phyloP scores from a whole-genome alignment of 2,329 filamentous ascomycete genomes.

The Aspergillus udagawae region DNA sequence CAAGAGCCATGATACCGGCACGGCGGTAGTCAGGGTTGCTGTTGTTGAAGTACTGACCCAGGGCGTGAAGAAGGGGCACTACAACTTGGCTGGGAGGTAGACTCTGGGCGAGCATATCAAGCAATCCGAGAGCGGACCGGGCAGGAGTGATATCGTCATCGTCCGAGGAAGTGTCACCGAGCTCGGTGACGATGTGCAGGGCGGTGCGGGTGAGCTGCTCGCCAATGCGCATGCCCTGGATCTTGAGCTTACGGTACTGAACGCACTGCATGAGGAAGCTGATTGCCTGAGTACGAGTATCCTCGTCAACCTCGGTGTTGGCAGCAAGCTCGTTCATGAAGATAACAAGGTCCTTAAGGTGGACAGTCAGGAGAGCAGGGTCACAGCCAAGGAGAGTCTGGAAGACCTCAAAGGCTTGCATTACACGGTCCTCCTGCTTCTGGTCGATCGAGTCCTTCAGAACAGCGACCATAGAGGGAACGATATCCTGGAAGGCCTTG shows the following conservation, averaged over 20 bases:
- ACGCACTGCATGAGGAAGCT: slow-evolving; percentile 92
- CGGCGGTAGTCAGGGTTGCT: slow-evolving; percentile 74
- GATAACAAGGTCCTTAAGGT: slow-evolving; percentile 83
- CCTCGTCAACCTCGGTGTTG: slow-evolving; percentile 74
- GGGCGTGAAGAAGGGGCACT: slow-evolving; percentile 81
- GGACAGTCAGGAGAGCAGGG: slow-evolving; percentile 72
- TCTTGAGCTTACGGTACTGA: slow-evolving; percentile 89
- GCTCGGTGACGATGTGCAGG: slow-evolving; percentile 84
- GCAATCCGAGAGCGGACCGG: slow-evolving; percentile 75
- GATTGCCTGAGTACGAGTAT: slow-evolving; percentile 82
- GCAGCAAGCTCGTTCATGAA: slow-evolving; percentile 89
- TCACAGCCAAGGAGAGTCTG: slow-evolving; percentile 92
- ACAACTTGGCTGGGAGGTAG: slow-evolving; percentile 91
- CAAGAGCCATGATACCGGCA: slow-evolving; percentile 85
- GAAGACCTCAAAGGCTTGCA: slow-evolving; percentile 93
- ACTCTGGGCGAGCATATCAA: slow-evolving; percentile 83
- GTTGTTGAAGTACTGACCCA: slow-evolving; percentile 75
- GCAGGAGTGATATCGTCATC: slow-evolving; percentile 85
- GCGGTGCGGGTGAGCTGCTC: slow-evolving; percentile 82
- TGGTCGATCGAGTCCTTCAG: slow-evolving; percentile 78
- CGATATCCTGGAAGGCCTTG: slow-evolving; percentile 69
- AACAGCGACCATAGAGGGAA: slow-evolving; percentile 85
- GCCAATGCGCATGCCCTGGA: slow-evolving; percentile 84
- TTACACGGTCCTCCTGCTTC: slow-evolving; percentile 79
- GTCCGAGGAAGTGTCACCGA: slow-evolving; percentile 63